Base-by-base conservation (phyloP, 176 grass and related monocot species). In the Rhynchospora breviuscula region DNA sequence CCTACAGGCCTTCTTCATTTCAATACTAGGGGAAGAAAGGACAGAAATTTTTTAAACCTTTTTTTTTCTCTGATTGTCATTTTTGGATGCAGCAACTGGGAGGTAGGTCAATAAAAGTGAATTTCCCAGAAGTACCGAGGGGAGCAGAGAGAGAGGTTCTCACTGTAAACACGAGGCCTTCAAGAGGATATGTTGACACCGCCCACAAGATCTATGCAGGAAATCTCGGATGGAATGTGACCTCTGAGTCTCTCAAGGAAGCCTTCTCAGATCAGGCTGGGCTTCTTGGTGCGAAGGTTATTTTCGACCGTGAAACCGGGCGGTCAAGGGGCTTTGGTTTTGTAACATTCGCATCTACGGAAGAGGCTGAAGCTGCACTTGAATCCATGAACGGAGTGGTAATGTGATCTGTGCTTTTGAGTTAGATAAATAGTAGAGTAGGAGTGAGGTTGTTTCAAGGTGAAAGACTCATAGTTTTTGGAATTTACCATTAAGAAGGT, bases 91-190 rank as follows among this genome's bases (percentile, higher is more conserved):
- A 98, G 96, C 88, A 90, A 86, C 8, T 94, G 59, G 89, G 88
- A 78, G 91, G 93, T 6, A 87, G 93, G 85, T 88, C 87, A 18
- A 88, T 87, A 6, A 90, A 88, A 87, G 96, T 98, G 70, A 98
- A 98, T 77, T 91, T 90, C 86, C 92, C 96, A 0, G 96, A 98
- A 87, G 93, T 95, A 66, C 92, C 96, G 1, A 88, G 93, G n/a
- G 96, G 96, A 46, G 89, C 88, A 22, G 96, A 90, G 72, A 90
- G 93, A 77, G 82, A 89, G 10, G 87, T 88, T 78, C 79, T 84
- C 0, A 33, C 25, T 9, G 59, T 67, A 8, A 86, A 72, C 57
- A 83, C 86, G 35, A 95, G 88, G 79, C 45, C 63, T 31, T 59
- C 78, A 67, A 48, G 10, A 10, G 80, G 60, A 76, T 89, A 83